phyloP scores from a whole-genome alignment of 208 protist genomes.

The Trichomonas vaginalis region DNA sequence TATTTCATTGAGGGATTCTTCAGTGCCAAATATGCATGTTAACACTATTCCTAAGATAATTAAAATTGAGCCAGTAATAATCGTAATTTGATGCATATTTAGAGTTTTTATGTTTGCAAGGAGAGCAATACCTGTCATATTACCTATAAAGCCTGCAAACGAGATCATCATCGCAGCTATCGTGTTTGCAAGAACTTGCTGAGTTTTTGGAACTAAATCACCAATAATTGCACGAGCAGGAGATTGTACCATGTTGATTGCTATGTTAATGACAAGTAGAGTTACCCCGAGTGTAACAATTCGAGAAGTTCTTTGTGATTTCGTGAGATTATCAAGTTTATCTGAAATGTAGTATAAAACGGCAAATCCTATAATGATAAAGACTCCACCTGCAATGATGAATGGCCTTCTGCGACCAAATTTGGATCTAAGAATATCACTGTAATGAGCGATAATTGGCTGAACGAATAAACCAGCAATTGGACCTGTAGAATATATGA shows the following conservation, averaged over 20 bases:
- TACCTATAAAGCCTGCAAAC: background rate
- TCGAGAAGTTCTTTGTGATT: background rate
- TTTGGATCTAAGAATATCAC: background rate
- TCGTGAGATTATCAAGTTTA: no score
- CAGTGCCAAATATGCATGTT: background rate
- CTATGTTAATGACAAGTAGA: background rate
- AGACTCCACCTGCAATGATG: background rate
- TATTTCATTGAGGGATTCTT: background rate
- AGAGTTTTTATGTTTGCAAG: background rate
- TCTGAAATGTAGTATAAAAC: background rate
- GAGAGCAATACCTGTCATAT: background rate
- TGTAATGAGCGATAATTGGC: slow-evolving; percentile 12
- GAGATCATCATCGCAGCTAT: background rate
- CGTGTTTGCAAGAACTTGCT: background rate
- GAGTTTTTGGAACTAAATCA: background rate
- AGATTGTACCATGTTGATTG: background rate
- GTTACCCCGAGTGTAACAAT: background rate
- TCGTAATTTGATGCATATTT: background rate
- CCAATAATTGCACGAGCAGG: background rate
- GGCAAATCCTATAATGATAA: background rate
- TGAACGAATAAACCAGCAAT: slow-evolving; percentile 20
- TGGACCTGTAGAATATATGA: slow-evolving; percentile 15
- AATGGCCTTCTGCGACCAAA: slow-evolving; percentile 18
- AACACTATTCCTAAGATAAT: background rate
- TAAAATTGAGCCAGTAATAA: background rate